Evolutionary conservation across 768 basidiomycete genomes (phyloP), one percentile per base, ranked within the genome.

Genomic region (Russula emetica): DNA sequence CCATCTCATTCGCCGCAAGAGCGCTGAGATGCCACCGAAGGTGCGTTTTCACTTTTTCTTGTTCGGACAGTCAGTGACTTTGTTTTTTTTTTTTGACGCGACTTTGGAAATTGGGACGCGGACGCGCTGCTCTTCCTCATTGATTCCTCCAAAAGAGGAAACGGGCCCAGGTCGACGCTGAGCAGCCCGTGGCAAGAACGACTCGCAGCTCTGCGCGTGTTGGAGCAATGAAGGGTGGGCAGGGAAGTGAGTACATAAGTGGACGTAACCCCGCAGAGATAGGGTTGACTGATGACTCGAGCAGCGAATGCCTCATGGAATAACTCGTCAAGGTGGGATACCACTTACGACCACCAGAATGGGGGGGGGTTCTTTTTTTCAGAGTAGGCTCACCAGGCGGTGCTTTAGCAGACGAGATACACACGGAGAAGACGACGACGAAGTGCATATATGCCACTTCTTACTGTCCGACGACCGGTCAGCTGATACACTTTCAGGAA

Each of bases 71-170:
- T n/a, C 32, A 8, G 13, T 18, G 30, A 6, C n/a, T 4, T 38
- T 16, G 38, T 3, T 2, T 5, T n/a, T n/a, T n/a, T 3, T 2
- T 5, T 49, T 55, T 51, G 55, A 56, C 55, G 59, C 59, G 55
- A 60, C 42, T 38, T 20, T 14, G 11, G n/a, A n/a, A n/a, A n/a
- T n/a, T n/a, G 0, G 38, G 13, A 40, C 38, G 38, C 38, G 34
- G 49, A 60, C 57, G 51, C 57, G 58, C 58, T 22, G n/a, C n/a
- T 8, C 30, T 8, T 32, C 38, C 54, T 22, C 26, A 9, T n/a
- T 44, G 30, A 38, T 56, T 28, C 58, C 54, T n/a, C n/a, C n/a
- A n/a, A 60, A 70, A 88, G 87, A 78, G 87, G 67, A 88, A 87
- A 77, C 83, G 81, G 72, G 72, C 79, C 34, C 78, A 79, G 44